Evolutionary conservation across 1,284 basidiomycete genomes (phyloP).

Genomic region (Ustilago loliicola): DNA sequence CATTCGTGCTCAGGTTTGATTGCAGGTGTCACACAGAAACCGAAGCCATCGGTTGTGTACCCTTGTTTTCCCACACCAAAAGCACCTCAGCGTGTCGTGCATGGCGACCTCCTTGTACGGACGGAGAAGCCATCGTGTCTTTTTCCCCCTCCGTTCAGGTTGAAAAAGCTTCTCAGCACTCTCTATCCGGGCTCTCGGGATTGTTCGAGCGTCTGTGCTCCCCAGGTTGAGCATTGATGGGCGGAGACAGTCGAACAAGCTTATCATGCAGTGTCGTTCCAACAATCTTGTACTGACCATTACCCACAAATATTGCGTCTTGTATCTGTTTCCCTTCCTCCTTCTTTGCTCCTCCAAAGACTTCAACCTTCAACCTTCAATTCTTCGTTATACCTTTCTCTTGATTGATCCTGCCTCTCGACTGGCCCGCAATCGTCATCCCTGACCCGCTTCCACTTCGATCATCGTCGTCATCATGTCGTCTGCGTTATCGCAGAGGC

Average conservation of each 20-base stretch:
- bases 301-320: slow-evolving; percentile 11
- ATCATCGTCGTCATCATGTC: background rate
- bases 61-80: slow-evolving; percentile 29
- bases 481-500: slow-evolving; percentile 28
- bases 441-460: background rate
- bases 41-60: slow-evolving; percentile 24
- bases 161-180: background rate
- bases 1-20: background rate
- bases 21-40: background rate
- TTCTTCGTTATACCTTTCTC: background rate
- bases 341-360: background rate
- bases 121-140: background rate
- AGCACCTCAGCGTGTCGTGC: slow-evolving; percentile 10
- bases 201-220: slow-evolving; percentile 6
- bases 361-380: background rate
- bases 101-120: slow-evolving; percentile 6
- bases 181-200: background rate
- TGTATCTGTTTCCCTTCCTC: background rate
- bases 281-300: slow-evolving; percentile 6
- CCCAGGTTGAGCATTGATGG: background rate
- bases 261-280: slow-evolving; percentile 4
- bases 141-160: background rate
- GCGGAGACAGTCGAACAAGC: background rate
- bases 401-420: background rate
- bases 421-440: background rate